Evolutionary conservation across 78 protist species (phyloP).

Genomic region (slime mould (Dictyostelium discoideum)): DNA sequence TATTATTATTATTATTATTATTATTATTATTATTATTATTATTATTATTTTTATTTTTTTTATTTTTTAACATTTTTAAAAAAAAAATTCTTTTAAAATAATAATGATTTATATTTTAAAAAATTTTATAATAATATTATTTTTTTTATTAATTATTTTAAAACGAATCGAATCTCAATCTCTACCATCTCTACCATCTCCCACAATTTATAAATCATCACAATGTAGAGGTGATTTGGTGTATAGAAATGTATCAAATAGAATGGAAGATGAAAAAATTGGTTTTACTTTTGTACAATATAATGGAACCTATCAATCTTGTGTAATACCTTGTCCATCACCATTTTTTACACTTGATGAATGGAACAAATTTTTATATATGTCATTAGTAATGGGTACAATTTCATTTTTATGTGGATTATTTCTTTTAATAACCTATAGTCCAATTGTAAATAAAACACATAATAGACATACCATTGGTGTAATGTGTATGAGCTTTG

Average conservation of each 20-base stretch:
- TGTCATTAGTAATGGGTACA: not conserved
- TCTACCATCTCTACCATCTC: not conserved
- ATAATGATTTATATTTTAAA: not conserved
- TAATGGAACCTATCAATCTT: not conserved
- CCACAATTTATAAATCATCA: not conserved
- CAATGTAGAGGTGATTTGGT: not conserved
- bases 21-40: too few species aligned
- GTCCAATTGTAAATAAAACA: not conserved
- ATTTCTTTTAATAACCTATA: not conserved
- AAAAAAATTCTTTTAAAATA: too few species aligned
- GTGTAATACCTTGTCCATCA: conserved; percentile 22
- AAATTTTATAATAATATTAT: too few species aligned
- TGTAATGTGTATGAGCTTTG: not conserved
- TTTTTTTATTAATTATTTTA: too few species aligned
- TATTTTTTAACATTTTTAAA: too few species aligned
- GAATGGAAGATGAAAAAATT: conserved; percentile 4
- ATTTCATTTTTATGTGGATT: not conserved
- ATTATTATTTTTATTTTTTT: too few species aligned
- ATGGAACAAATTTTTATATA: not conserved
- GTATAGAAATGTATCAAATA: conserved; percentile 28
- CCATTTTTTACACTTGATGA: not conserved
- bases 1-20: too few species aligned
- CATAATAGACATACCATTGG: not conserved
- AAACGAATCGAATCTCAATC: not conserved
- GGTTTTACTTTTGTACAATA: conserved; percentile 19